Base-by-base conservation (phyloP, 2,329 filamentous ascomycete species). In the Colletotrichum sp. region DNA sequence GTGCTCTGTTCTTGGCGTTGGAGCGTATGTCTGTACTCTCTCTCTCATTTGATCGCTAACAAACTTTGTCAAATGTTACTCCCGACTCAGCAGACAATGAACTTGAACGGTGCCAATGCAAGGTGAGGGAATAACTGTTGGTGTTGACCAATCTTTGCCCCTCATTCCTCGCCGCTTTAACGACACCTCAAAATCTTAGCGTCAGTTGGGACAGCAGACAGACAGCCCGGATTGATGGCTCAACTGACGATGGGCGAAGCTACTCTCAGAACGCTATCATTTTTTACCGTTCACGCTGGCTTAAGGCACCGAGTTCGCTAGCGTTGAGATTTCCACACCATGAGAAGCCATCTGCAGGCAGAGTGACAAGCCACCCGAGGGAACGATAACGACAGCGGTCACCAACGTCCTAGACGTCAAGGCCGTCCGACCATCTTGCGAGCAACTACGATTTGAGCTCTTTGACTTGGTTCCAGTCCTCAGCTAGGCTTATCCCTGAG, bases 401-500 rank as follows among this genome's bases (percentile, higher is more conserved):
- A 13, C n/a, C 69, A 43, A 62, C 38, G 38, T 52, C 68, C 52
- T 34, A 43, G 68, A 61, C 18, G 34, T 55, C 36, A 21, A 36
- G 26, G 36, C 34, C 26, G 26, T 26, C 13, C 34, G 18, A n/a
- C 38, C 69, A 62, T 43, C 69, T 43, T 52, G 61, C 38, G 32
- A 32, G 62, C 52, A 62, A 67, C 62, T 28, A 72, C 48, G 48
- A 10, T 21, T n/a, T 16, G 62, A 56, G 30, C 55, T 62, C 43
- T 72, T 64, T 43, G 69, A 43, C 62, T 36, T 64, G 64, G 70
- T 58, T 64, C 32, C 18, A 30, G 32, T 38, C 7, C 24, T 28
- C 5, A 60, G 43, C 73, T 68, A 58, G 73, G 70, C 70, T 24
- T n/a, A 75, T 73, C 73, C 73, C 64, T 75, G 73, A 56, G 73